Evolutionary conservation across 306 rosid genomes (phyloP).

Genomic region (Gynostemma pentaphyllum): DNA sequence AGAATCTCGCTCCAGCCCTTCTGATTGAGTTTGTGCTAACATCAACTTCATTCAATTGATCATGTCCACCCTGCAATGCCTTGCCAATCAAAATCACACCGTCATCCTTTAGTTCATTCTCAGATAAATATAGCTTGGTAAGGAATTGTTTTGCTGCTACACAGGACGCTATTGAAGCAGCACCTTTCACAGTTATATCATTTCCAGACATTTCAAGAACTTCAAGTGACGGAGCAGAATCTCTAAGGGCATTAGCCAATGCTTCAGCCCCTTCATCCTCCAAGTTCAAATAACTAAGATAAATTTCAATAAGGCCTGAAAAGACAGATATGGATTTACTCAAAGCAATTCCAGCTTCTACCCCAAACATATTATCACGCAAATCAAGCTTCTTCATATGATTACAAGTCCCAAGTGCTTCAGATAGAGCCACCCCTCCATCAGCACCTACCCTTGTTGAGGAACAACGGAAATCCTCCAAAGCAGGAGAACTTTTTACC

Average conservation of each 20-base stretch:
- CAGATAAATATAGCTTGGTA: constrained; percentile 48
- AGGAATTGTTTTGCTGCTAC: constrained; percentile 57
- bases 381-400: constrained; percentile 68
- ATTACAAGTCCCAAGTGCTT: constrained; percentile 60
- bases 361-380: constrained; percentile 91
- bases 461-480: constrained; percentile 81
- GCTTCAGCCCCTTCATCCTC: constrained; percentile 79
- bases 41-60: constrained; percentile 64
- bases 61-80: constrained; percentile 56
- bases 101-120: constrained; percentile 80
- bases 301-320: constrained; percentile 54
- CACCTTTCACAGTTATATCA: constrained; percentile 53
- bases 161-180: constrained; percentile 54
- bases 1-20: constrained; percentile 66
- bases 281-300: constrained; percentile 70
- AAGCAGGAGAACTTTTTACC: constrained; percentile 43
- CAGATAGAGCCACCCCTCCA: constrained; percentile 68
- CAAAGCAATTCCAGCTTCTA: constrained; percentile 64
- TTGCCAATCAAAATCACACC: constrained; percentile 60
- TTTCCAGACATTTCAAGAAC: constrained; percentile 79
- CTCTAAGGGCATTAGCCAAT: constrained; percentile 50
- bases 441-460: constrained; percentile 78
- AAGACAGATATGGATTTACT: constrained; percentile 47
- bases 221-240: constrained; percentile 61
- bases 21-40: constrained; percentile 49